Evolutionary conservation across 129 eudicot genomes (phyloP).

Genomic region (Arctium lappa): DNA sequence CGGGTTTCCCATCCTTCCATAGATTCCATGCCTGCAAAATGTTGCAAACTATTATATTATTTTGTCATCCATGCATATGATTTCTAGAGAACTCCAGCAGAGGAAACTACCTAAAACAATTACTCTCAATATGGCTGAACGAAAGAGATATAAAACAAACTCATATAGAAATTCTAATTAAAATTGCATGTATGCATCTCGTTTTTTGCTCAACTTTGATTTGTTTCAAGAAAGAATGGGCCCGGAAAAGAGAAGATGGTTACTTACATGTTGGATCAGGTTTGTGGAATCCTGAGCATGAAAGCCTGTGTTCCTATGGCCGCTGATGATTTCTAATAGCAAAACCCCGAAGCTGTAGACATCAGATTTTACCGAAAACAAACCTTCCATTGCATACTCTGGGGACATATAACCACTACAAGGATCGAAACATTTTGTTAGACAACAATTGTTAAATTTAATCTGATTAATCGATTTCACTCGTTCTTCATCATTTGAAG

Average conservation of each 20-base stretch:
- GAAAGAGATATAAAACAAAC: not conserved
- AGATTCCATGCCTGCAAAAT: slow-evolving; percentile 64
- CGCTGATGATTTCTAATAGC: slow-evolving; percentile 52
- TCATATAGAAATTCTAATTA: not conserved
- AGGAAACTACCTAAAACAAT: not conserved
- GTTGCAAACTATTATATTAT: not conserved
- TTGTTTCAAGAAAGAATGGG: not conserved
- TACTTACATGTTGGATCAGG: slow-evolving; percentile 43
- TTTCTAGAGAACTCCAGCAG: not conserved
- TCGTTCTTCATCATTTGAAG: not conserved
- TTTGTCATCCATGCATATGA: not conserved
- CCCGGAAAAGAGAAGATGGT: not conserved
- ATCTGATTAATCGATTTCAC: not conserved
- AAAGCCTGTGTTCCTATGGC: slow-evolving; percentile 35
- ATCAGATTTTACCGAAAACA: slow-evolving; percentile 29
- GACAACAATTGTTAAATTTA: not conserved
- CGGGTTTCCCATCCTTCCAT: slow-evolving; percentile 49
- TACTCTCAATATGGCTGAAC: not conserved
- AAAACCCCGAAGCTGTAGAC: slow-evolving; percentile 48
- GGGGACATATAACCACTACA: slow-evolving; percentile 37
- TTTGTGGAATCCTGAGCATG: slow-evolving; percentile 31
- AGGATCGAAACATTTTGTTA: not conserved
- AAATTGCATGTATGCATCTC: not conserved
- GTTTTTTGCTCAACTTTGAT: not conserved
- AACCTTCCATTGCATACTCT: slow-evolving; percentile 35